These are phyloP conservation scores for Alloascoidea africana DNA, from an alignment of 805 yeast genomes.

Conservation along the genomic window DNA sequence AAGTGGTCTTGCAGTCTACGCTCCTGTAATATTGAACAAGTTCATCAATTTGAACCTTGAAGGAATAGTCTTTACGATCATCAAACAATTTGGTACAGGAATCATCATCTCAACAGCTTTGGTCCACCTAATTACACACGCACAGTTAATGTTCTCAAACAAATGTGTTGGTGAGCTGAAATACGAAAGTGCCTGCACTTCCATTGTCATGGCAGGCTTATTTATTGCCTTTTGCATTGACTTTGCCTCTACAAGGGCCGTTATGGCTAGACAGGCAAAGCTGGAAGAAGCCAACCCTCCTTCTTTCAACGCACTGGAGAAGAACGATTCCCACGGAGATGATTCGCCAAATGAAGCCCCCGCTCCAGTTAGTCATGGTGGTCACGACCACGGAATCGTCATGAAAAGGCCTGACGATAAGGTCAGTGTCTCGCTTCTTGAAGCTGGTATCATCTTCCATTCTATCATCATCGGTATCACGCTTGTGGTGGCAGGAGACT, in stretches of 20 bases:
- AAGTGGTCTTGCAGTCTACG: slow-evolving; percentile 19
- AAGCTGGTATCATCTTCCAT: slow-evolving; percentile 72
- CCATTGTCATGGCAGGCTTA: slow-evolving; percentile 30
- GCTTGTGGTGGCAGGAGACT: slow-evolving; percentile 55
- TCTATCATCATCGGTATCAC: slow-evolving; percentile 73
- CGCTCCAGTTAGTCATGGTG: too few species aligned
- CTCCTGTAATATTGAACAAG: slow-evolving; percentile 17
- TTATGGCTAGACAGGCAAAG: slow-evolving; percentile 23
- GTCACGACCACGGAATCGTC: too few species aligned
- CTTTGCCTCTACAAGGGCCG: slow-evolving; percentile 29
- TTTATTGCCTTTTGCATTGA: slow-evolving; percentile 38
- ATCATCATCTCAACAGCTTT: slow-evolving; percentile 74
- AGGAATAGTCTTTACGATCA: slow-evolving; percentile 21
- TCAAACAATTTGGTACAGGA: slow-evolving; percentile 73
- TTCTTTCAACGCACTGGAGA: slow-evolving; percentile 6
- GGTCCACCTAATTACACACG: slow-evolving; percentile 60
- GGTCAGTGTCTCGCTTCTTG: too few species aligned
- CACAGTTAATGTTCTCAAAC: slow-evolving; percentile 37
- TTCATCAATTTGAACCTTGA: slow-evolving; percentile 5
- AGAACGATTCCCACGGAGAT: slow-evolving; percentile 2
- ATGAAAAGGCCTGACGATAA: slow-evolving; percentile 14
- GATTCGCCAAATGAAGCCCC: too few species aligned
- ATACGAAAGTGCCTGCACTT: slow-evolving; percentile 42
- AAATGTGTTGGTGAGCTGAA: slow-evolving; percentile 45
- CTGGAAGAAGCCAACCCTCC: slow-evolving; percentile 3